Conservation (phyloP, 768 basidiomycete genomes). For the Infundibulicybe gibba region DNA sequence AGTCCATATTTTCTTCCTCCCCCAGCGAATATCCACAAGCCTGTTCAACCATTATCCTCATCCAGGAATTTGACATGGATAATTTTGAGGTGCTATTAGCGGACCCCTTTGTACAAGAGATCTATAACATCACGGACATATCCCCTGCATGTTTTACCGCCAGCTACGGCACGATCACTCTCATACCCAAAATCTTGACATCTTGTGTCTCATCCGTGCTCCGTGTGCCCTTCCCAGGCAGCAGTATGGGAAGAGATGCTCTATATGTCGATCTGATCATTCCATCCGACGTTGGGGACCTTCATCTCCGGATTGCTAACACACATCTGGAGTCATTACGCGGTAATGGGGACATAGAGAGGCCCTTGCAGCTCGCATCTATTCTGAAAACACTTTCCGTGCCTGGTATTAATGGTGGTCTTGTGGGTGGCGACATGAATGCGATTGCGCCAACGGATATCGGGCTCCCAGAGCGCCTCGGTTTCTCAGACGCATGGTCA, state of each 20-base stretch:
- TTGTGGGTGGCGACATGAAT: slow-evolving; percentile 54
- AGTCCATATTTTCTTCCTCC: slow-evolving; percentile 15
- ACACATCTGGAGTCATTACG: slow-evolving; percentile 49
- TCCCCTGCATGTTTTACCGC: slow-evolving; percentile 26
- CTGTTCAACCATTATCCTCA: slow-evolving; percentile 25
- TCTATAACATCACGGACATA: slow-evolving; percentile 37
- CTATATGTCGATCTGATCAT: slow-evolving; percentile 44
- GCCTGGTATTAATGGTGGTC: slow-evolving; percentile 29
- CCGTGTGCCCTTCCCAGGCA: slow-evolving; percentile 32
- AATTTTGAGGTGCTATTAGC: slow-evolving; percentile 35
- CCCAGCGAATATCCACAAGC: slow-evolving; percentile 28
- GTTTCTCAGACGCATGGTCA: slow-evolving; percentile 41
- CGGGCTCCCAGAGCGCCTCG: slow-evolving; percentile 29
- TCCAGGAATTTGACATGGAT: slow-evolving; percentile 38
- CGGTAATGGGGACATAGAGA: slow-evolving; percentile 26
- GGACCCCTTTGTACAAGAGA: slow-evolving; percentile 39
- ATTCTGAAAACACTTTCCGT: slow-evolving; percentile 29
- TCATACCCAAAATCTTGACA: slow-evolving; percentile 38
- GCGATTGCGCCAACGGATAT: slow-evolving; percentile 32
- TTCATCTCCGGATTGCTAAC: slow-evolving; percentile 38
- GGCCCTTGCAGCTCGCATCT: slow-evolving; percentile 33
- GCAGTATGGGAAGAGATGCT: slow-evolving; percentile 38
- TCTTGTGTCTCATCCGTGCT: slow-evolving; percentile 23
- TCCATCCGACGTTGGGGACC: slow-evolving; percentile 18
- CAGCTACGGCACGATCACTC: slow-evolving; percentile 43